Conservation (phyloP, 495 filamentous ascomycete genomes). For the Aspergillus bridgeri region DNA sequence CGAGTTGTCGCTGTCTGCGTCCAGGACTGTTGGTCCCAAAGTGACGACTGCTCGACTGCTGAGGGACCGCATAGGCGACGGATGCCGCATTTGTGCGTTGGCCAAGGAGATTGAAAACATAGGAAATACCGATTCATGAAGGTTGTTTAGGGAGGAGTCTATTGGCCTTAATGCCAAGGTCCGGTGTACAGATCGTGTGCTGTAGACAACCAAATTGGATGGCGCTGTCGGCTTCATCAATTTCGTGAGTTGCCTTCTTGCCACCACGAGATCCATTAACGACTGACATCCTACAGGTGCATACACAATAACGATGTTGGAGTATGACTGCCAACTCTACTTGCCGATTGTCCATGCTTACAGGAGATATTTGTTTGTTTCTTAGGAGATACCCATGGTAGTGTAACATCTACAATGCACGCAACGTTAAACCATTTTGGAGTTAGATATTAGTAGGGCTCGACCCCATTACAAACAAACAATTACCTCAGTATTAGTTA, state of each 20-base stretch:
- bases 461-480: conserved; percentile 9
- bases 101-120: conserved; percentile 39
- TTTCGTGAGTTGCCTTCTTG: neutral
- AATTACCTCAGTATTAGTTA: conserved; percentile 9
- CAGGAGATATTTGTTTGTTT: conserved; percentile 20
- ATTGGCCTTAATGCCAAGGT: neutral
- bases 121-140: conserved; percentile 21
- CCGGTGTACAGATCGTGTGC: neutral
- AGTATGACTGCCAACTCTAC: neutral
- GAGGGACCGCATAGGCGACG: conserved; percentile 63
- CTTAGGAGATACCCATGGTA: conserved; percentile 31
- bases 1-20: conserved; percentile 27
- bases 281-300: neutral
- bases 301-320: neutral
- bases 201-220: neutral
- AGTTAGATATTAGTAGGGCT: conserved; percentile 10
- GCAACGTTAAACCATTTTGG: conserved; percentile 2
- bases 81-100: conserved; percentile 64
- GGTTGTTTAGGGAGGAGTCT: conserved; percentile 7
- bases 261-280: neutral
- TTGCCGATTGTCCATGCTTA: neutral
- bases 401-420: conserved; percentile 13
- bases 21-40: conserved; percentile 72
- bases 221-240: neutral
- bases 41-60: conserved; percentile 85